Evolutionary conservation across 2,329 filamentous ascomycete genomes (phyloP), one percentile per base, ranked within the genome.

Genomic region (Hirsutella thompsonii): DNA sequence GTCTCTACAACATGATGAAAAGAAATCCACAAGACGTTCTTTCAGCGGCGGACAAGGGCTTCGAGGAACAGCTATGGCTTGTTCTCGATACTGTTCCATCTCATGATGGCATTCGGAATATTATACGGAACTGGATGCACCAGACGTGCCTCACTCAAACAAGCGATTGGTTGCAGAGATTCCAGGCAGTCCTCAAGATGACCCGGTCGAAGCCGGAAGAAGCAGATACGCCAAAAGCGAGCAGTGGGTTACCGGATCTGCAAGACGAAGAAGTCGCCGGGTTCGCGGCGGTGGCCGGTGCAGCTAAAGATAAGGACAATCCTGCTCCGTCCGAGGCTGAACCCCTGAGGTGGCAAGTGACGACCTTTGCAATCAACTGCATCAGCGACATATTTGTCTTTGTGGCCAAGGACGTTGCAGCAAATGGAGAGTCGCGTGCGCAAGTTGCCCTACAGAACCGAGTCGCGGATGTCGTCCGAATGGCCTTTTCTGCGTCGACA

Each of bases 201-300:
- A 94, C 85, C 0, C 79, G 85, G 48, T 72, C 74, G 23, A 84
- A 83, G 53, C 62, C 66, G 2, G 72, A 78, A 34, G 71, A 76
- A 21, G 68, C 73, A 35, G 57, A 62, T 5, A 62, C 62, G 16
- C 56, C 67, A 4, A 59, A 66, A 10, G 74, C 52, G 68, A 50
- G 57, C 62, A 47, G 66, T 9, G 67, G 70, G 4, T 68, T 74
- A 11, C 72, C 85, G n/a, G 92, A 98, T 51, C 64, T 96, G 0
- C 83, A 90, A 47, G 92, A 98, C 55, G 92, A 98, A 57, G 93
- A 98, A 58, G 90, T 94, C 29, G 92, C 92, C 40, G 92, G 92
- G 0, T 96, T 98, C 55, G 89, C 89, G 26, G 76, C 81, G n/a
- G 79, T 83, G 1, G 72, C 72, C 21, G 80, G 78, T 20, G 73